Percentiles rank a stretch among this genome's conserved stretches.
These are phyloP conservation scores for Hirsutella rhossiliensis DNA, from an alignment of 2,329 filamentous ascomycete genomes.

Conservation along the genomic window DNA sequence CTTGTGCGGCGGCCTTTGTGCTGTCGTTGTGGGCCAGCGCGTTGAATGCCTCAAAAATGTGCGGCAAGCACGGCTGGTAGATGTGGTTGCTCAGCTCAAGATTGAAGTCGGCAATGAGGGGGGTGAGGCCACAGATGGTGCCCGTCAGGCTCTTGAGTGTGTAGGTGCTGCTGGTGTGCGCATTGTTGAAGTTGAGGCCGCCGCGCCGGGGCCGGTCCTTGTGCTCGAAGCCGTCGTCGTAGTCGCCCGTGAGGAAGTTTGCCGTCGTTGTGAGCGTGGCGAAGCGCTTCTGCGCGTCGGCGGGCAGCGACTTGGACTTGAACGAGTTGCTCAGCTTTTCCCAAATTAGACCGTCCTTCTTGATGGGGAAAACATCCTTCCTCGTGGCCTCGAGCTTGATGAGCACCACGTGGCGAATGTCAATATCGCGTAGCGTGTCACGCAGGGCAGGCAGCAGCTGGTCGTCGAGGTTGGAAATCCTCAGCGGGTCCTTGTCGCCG, in stretches of 20 bases:
- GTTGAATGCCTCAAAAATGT: conserved; percentile 20
- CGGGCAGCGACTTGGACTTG: conserved; percentile 18
- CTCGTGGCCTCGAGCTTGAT: conserved; percentile 32
- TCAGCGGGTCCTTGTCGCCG: conserved; percentile 24
- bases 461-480: conserved; percentile 25
- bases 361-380: conserved; percentile 31
- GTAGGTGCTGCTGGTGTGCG: conserved; percentile 27
- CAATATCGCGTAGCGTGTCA: conserved; percentile 14
- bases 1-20: neutral
- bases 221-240: conserved; percentile 20
- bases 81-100: conserved; percentile 28
- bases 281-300: conserved; percentile 15
- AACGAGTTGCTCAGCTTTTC: conserved; percentile 20
- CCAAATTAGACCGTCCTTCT: conserved; percentile 25
- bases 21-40: conserved; percentile 5
- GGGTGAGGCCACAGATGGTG: conserved; percentile 27
- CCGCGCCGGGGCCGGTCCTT: conserved; percentile 13
- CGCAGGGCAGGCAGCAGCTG: conserved; percentile 15
- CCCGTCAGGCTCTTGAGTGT: conserved; percentile 30
- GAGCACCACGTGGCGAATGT: conserved; percentile 30
- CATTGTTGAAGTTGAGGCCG: conserved; percentile 26
- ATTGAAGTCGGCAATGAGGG: conserved; percentile 29
- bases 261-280: conserved; percentile 18
- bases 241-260: conserved; percentile 22
- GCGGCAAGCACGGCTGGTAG: conserved; percentile 33